Base-by-base conservation (phyloP, 169 alveolate genomes). In the Plasmodium sp. region DNA sequence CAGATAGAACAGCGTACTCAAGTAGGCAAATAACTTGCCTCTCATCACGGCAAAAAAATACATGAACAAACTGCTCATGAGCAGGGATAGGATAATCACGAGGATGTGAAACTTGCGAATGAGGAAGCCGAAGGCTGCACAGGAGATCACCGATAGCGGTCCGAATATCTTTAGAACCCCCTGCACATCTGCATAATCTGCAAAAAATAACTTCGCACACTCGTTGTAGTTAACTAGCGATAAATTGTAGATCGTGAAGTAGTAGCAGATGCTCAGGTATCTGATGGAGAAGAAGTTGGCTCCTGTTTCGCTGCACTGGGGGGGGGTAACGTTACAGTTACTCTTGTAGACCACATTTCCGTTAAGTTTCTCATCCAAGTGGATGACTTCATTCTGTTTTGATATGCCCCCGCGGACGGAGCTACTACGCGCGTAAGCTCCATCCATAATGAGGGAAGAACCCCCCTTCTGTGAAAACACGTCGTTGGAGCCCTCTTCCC, bases 1-100 rank as follows among this genome's bases (percentile, higher is more conserved):
- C 39, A 83, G 34, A 75, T 94, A 93, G 16, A 92, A 92, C 48
- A 94, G n/a, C 1, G 95, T 92, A 5, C 97, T 94, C 3, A 92
- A 36, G 27, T 92, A 92, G 43, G 96, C 96, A 16, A 84, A 86
- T 51, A 92, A 43, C 43, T 84, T 95, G n/a, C 56, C 43, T 56
- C 77, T 84, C 36, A 83, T 67, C 36, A 88, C 39, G 33, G 95
- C 91, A 83, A 92, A 92, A 62, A 88, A 58, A 58, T 96, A 84
- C 94, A 90, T 88, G 56, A 94, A 62, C 18, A 96, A 33, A 18
- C 96, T 95, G 31, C 93, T 71, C 12, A 81, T 43, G 41, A 92
- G 91, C 7, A 93, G 81, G 18, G 86, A 62, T 27, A 75, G 62
- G 73, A 96, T 93, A 12, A 94, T 88, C 16, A 54, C 1, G n/a